Evolutionary conservation across 2,329 filamentous ascomycete species (phyloP).

Genomic region (Botrytis deweyae): DNA sequence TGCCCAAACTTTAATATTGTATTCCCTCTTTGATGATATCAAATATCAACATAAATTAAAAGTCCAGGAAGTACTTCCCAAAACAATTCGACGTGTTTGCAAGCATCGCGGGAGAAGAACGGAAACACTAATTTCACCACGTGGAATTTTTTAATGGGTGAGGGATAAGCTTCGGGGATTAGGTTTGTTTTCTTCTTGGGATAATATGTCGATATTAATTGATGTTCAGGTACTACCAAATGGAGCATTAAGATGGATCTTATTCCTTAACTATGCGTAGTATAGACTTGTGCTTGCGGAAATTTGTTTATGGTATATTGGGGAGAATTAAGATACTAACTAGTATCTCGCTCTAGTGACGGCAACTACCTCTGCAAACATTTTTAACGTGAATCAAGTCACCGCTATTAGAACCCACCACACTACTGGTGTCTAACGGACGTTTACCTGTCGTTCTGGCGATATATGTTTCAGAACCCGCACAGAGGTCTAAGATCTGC

Average conservation of each 20-base stretch:
- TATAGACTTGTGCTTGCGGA: not conserved
- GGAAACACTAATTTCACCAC: constrained; percentile 18
- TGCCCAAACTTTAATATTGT: not conserved
- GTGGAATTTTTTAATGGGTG: constrained; percentile 12
- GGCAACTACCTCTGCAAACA: constrained; percentile 6
- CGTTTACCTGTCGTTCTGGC: constrained; percentile 4
- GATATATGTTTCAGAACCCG: constrained; percentile 17
- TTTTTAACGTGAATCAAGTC: not conserved
- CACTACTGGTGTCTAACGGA: constrained; percentile 5
- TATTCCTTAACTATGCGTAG: not conserved
- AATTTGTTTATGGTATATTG: constrained; percentile 5
- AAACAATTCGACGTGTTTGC: not conserved
- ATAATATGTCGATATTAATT: constrained; percentile 8
- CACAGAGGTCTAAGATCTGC: not conserved
- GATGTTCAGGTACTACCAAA: constrained; percentile 4
- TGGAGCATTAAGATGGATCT: constrained; percentile 16
- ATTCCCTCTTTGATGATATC: constrained; percentile 8
- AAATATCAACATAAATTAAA: constrained; percentile 12
- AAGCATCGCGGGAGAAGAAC: not conserved
- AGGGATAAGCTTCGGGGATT: constrained; percentile 9
- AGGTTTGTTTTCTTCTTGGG: not conserved
- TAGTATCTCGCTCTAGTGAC: not conserved
- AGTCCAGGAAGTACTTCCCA: not conserved
- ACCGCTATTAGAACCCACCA: constrained; percentile 10
- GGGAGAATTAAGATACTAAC: not conserved